These are phyloP conservation scores for Tieghemiomyces parasiticus DNA, from an alignment of 192 early-diverging fungal species.

Conservation along the genomic window DNA sequence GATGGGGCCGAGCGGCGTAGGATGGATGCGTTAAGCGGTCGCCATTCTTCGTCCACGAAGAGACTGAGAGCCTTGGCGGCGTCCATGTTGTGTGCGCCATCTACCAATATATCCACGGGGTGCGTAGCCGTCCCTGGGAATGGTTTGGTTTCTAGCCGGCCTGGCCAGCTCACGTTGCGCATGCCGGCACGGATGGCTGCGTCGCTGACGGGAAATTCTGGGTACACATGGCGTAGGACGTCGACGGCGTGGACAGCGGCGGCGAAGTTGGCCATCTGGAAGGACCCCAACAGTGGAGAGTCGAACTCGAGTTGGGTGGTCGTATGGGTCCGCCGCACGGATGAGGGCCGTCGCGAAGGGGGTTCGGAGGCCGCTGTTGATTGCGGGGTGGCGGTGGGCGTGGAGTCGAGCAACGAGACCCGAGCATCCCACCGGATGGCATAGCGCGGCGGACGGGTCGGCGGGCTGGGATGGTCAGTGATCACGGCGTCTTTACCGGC, in stretches of 20 bases:
- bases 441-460: neutral
- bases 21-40: conserved; percentile 34
- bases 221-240: conserved; percentile 14
- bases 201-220: conserved; percentile 12
- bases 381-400: neutral
- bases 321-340: neutral
- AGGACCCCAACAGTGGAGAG: conserved; percentile 41
- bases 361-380: neutral
- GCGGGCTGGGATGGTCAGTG: neutral
- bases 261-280: conserved; percentile 55
- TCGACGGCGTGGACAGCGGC: conserved; percentile 39
- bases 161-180: conserved; percentile 43
- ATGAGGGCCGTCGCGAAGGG: neutral
- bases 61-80: conserved; percentile 15
- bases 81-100: conserved; percentile 1
- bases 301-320: conserved; percentile 14
- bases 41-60: conserved; percentile 71
- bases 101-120: neutral
- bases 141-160: conserved; percentile 42
- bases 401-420: neutral
- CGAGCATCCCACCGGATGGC: neutral
- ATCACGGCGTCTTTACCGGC: neutral
- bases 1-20: conserved; percentile 18
- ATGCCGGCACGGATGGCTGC: conserved; percentile 36
- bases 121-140: neutral